phyloP scores from a whole-genome alignment of 257 asterid species.

The Forsythia suspensa region DNA sequence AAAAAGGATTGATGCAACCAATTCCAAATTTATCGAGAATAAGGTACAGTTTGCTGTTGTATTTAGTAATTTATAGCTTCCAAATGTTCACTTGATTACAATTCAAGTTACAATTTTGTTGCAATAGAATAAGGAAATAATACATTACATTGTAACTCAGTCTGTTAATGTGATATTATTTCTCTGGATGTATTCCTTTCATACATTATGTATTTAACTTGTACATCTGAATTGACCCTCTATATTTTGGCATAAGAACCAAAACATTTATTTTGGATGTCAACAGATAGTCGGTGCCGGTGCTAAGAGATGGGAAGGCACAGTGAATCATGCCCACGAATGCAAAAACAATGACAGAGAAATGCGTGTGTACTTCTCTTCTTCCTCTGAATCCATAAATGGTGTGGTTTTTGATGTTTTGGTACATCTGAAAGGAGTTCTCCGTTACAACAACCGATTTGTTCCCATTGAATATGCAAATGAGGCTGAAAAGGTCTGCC shows the following conservation, averaged over 20 bases:
- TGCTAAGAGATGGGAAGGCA: slow-evolving; percentile 28
- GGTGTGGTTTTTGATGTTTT: slow-evolving; percentile 30
- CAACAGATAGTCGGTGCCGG: slow-evolving; percentile 34
- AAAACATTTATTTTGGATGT: slow-evolving; percentile 7
- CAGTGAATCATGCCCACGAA: slow-evolving; percentile 38
- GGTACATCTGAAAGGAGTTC: slow-evolving; percentile 36
- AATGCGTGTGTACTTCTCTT: slow-evolving; percentile 1
- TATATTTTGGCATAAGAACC: not conserved
- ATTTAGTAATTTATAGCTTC: no score
- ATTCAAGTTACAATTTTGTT: no score
- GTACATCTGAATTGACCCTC: not conserved
- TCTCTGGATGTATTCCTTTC: not conserved
- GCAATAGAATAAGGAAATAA: no score
- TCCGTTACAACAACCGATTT: slow-evolving; percentile 23
- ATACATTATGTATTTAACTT: no score
- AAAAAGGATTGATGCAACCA: no score
- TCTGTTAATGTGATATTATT: no score
- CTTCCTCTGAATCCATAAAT: slow-evolving; percentile 2
- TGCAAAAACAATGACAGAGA: slow-evolving; percentile 30
- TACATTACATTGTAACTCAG: no score
- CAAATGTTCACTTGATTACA: no score
- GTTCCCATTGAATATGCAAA: slow-evolving; percentile 22
- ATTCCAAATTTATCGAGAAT: no score
- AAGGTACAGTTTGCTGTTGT: no score
- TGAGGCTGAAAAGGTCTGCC: slow-evolving; percentile 27